Evolutionary conservation across 257 asterid species (phyloP).

Genomic region (Petrea volubilis): DNA sequence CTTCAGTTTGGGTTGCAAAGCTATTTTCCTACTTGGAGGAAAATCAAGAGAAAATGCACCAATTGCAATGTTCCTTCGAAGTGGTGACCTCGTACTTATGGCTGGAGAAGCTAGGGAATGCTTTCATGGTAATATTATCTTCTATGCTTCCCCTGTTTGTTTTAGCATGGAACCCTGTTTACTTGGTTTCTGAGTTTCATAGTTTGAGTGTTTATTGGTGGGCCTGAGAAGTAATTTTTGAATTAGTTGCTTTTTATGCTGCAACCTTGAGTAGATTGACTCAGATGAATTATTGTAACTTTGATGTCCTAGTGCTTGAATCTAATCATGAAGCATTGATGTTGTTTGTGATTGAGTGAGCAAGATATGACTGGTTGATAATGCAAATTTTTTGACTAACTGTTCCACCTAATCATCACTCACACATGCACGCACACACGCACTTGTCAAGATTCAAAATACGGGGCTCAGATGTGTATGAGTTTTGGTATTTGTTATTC

Average conservation of each 20-base stretch:
- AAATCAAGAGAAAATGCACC: conserved; percentile 81
- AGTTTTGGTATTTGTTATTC: not conserved
- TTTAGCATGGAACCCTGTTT: not conserved
- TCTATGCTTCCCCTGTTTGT: conserved; percentile 2
- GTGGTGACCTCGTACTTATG: conserved; percentile 93
- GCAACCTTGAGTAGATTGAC: not conserved
- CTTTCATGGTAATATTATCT: conserved; percentile 69
- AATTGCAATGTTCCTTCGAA: conserved; percentile 80
- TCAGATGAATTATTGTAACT: not conserved
- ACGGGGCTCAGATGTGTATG: not conserved
- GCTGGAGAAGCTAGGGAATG: conserved; percentile 95
- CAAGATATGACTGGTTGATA: not conserved
- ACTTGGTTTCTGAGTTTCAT: not conserved
- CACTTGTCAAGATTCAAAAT: not conserved
- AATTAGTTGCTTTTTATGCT: not conserved
- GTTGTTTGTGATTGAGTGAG: not conserved
- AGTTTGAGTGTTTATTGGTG: not conserved
- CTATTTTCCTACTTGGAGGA: conserved; percentile 93
- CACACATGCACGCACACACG: not conserved
- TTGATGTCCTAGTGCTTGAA: not conserved
- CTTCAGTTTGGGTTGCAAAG: conserved; percentile 91
- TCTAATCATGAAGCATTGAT: not conserved
- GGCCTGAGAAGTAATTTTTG: not conserved
- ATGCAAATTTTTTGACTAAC: not conserved
- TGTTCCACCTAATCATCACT: not conserved